These are phyloP conservation scores for Pythium grandisporangium DNA, from an alignment of 352 stramenopile species.

Conservation along the genomic window DNA sequence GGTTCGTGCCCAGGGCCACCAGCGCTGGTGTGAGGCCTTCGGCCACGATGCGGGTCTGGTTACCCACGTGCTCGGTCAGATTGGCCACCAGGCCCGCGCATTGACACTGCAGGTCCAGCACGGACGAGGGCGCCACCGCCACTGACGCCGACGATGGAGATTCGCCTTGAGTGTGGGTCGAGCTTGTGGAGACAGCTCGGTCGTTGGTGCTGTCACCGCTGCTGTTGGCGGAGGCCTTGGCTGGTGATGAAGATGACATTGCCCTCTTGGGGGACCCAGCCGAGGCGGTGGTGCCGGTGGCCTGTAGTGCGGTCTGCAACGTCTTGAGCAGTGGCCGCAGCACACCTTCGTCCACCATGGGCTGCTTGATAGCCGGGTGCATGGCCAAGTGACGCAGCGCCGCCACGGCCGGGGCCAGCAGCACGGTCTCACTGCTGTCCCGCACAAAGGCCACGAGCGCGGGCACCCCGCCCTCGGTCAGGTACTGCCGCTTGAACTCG, in stretches of 20 bases:
- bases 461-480: conserved; percentile 82
- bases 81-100: conserved; percentile 92
- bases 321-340: conserved; percentile 84
- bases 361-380: conserved; percentile 77
- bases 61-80: conserved; percentile 86
- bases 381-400: conserved; percentile 87
- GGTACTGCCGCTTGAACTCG: conserved; percentile 82
- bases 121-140: no score
- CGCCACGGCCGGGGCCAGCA: conserved; percentile 87
- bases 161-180: no score
- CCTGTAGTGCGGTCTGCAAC: conserved; percentile 62
- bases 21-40: conserved; percentile 83
- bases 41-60: conserved; percentile 89
- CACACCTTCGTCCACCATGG: conserved; percentile 74
- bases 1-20: conserved; percentile 49
- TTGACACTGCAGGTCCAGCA: conserved; percentile 91
- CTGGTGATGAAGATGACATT: no score
- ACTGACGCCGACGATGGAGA: no score
- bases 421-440: conserved; percentile 78
- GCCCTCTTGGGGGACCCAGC: no score
- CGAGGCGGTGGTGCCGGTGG: no score
- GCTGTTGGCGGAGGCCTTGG: no score
- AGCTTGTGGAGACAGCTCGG: no score
- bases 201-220: no score
- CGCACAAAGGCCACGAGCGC: conserved; percentile 85